These are phyloP conservation scores for Candida peoriensis DNA, from an alignment of 805 yeast genomes.

Conservation along the genomic window DNA sequence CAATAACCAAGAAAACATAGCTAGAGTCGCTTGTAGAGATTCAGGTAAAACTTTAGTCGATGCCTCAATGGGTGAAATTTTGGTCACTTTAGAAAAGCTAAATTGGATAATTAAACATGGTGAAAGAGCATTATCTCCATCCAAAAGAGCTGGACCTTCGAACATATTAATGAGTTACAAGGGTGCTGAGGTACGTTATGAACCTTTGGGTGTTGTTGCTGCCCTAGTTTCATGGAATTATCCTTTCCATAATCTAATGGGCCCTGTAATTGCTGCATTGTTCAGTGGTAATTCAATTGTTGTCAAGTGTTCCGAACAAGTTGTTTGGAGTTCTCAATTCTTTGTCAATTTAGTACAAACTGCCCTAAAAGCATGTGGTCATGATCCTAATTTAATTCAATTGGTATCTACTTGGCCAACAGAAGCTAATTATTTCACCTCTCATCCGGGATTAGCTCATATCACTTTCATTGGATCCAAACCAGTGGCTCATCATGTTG, in stretches of 20 bases:
- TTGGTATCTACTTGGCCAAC: conserved; percentile 85
- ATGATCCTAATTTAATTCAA: conserved; percentile 80
- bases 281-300: conserved; percentile 91
- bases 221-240: conserved; percentile 97
- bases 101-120: conserved; percentile 89
- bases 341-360: conserved; percentile 67
- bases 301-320: conserved; percentile 93
- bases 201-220: conserved; percentile 82
- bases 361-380: conserved; percentile 68
- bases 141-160: conserved; percentile 82
- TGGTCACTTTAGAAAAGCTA: conserved; percentile 90
- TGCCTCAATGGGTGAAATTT: conserved; percentile 93
- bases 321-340: conserved; percentile 87
- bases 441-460: conserved; percentile 79
- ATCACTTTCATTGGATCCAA: conserved; percentile 95
- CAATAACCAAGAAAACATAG: conserved; percentile 79
- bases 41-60: conserved; percentile 95
- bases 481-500: conserved; percentile 87
- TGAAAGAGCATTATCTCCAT: conserved; percentile 53
- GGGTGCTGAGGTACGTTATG: conserved; percentile 89
- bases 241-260: conserved; percentile 91
- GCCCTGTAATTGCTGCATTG: conserved; percentile 84
- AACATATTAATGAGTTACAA: conserved; percentile 84
- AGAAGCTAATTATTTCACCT: conserved; percentile 79
- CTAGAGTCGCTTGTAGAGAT: conserved; percentile 92